Evolutionary conservation across 176 grass and related monocot species (phyloP).

Genomic region (Thinopyrum elongatum): DNA sequence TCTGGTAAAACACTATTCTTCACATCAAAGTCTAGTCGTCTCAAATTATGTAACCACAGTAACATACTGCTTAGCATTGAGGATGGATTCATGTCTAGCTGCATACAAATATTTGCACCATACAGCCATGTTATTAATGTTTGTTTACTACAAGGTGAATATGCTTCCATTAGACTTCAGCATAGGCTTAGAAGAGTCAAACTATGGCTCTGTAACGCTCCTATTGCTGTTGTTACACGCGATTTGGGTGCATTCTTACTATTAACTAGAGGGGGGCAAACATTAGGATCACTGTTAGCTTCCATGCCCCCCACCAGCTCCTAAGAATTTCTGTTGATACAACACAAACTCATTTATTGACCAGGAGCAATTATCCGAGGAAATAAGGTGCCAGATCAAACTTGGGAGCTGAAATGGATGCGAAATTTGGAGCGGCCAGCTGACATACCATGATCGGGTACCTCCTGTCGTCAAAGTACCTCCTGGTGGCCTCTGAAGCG

Average conservation of each 20-base stretch:
- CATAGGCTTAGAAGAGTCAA: not conserved
- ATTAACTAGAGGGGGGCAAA: not conserved
- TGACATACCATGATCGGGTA: slow-evolving; percentile 77
- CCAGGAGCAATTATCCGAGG: not conserved
- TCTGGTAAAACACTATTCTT: not conserved
- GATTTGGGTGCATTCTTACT: not conserved
- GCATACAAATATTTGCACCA: not conserved
- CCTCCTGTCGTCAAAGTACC: slow-evolving; percentile 67
- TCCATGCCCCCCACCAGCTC: not conserved
- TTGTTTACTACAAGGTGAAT: not conserved
- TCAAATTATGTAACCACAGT: not conserved
- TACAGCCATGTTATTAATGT: not conserved
- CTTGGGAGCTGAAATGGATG: slow-evolving; percentile 4
- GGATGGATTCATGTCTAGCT: not conserved
- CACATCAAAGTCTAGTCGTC: not conserved
- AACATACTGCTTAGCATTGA: not conserved
- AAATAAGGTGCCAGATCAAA: slow-evolving; percentile 1
- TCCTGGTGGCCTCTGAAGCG: slow-evolving; percentile 69
- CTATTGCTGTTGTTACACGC: not conserved
- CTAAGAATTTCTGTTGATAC: not conserved
- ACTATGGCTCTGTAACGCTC: not conserved
- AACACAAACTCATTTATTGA: not conserved
- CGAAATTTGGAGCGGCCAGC: not conserved
- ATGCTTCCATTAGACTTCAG: not conserved
- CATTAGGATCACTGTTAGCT: not conserved